Percentiles rank a stretch among this genome's conserved stretches.
These are phyloP conservation scores for Phytophthora megakarya DNA, from an alignment of 352 stramenopile species.

Conservation along the genomic window DNA sequence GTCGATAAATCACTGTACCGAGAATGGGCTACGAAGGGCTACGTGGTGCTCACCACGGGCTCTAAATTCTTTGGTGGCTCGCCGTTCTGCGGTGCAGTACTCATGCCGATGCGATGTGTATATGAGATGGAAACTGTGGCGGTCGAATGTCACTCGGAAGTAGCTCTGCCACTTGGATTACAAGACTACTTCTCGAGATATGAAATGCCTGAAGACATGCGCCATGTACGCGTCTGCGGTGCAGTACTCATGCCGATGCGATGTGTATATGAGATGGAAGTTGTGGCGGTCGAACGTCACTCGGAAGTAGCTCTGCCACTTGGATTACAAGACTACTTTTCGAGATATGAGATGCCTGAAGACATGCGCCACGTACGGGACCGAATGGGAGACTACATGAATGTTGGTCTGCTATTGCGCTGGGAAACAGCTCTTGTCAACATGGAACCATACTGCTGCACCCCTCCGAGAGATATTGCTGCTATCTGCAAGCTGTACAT, in stretches of 20 bases:
- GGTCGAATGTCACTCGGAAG: conserved; percentile 56
- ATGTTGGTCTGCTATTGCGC: conserved; percentile 76
- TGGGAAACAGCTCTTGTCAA: conserved; percentile 82
- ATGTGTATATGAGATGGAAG: conserved; percentile 83
- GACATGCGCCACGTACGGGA: conserved; percentile 69
- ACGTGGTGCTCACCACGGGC: conserved; percentile 79
- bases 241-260: conserved; percentile 80
- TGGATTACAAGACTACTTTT: conserved; percentile 86
- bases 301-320: conserved; percentile 67
- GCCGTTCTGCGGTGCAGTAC: conserved; percentile 84
- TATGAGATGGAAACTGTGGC: conserved; percentile 80
- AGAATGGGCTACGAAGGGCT: conserved; percentile 67
- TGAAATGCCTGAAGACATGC: conserved; percentile 74
- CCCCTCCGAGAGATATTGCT: conserved; percentile 49
- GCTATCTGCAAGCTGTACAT: conserved; percentile 72
- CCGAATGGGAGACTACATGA: conserved; percentile 63
- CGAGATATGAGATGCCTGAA: conserved; percentile 71
- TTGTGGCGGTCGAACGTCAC: conserved; percentile 54
- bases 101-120: conserved; percentile 79
- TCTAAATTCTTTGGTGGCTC: conserved; percentile 90
- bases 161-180: conserved; percentile 71
- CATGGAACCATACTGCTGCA: conserved; percentile 80
- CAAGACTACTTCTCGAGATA: conserved; percentile 87
- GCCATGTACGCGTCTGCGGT: conserved; percentile 67
- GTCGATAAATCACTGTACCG: conserved; percentile 63